A percentile compares a stretch with the other conserved stretches of the same genome.
Conservation (phyloP, 176 grass and related monocot genomes). For the Cymbopogon citratus region DNA sequence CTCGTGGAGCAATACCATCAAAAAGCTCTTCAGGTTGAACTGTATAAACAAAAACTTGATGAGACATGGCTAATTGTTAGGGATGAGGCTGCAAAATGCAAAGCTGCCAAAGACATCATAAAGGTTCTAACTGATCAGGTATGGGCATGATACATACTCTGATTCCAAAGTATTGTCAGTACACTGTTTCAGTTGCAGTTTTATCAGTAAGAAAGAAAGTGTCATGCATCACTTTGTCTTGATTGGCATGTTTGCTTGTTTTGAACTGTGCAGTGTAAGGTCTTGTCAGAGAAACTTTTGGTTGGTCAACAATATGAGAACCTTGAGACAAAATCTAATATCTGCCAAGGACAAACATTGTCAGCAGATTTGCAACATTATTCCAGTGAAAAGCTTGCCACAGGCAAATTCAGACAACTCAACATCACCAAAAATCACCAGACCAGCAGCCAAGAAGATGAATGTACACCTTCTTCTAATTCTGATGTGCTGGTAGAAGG, state of each 20-base stretch:
- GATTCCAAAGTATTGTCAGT: not conserved
- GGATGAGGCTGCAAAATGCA: conserved; percentile 83
- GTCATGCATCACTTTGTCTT: not conserved
- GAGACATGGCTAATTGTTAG: conserved; percentile 76
- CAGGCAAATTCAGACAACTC: not conserved
- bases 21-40: conserved; percentile 54
- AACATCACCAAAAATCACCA: not conserved
- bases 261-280: conserved; percentile 51
- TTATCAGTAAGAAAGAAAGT: not conserved
- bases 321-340: conserved; percentile 20
- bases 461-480: not conserved
- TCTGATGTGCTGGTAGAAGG: not conserved
- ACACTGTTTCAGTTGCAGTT: not conserved
- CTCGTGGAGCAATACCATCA: conserved; percentile 60
- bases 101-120: conserved; percentile 77
- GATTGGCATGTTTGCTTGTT: not conserved
- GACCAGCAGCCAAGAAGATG: not conserved
- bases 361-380: conserved; percentile 10
- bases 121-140: conserved; percentile 79
- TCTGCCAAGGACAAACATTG: not conserved
- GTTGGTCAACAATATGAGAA: conserved; percentile 1
- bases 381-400: not conserved
- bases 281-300: conserved; percentile 50
- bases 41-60: conserved; percentile 76
- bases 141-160: not conserved